Evolutionary conservation across 2,329 filamentous ascomycete genomes (phyloP).

Genomic region (Hirsutella thompsonii): DNA sequence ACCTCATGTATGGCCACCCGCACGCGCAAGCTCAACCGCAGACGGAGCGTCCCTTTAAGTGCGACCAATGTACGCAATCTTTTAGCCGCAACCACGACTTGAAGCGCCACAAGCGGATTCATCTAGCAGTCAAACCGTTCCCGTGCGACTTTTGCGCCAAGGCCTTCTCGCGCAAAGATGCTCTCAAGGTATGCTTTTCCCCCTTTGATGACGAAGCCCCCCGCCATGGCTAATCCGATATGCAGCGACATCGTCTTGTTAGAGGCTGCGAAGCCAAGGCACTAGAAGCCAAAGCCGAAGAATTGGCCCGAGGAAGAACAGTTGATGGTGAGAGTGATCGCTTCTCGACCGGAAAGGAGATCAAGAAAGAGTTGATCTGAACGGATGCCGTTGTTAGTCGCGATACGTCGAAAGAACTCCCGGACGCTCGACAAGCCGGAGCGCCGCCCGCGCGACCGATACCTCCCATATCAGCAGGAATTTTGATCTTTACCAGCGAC

Average conservation of each 20-base stretch:
- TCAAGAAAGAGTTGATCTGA: neutral
- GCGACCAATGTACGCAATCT: conserved; percentile 80
- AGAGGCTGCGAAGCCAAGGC: conserved; percentile 42
- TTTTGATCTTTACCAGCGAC: too few relatives aligned
- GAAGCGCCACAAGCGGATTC: conserved; percentile 91
- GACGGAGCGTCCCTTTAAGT: conserved; percentile 85
- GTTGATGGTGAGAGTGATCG: conserved; percentile 3
- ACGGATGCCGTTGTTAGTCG: too few relatives aligned
- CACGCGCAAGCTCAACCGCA: conserved; percentile 33
- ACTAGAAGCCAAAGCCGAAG: conserved; percentile 12
- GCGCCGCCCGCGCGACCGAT: too few relatives aligned
- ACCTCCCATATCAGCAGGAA: too few relatives aligned
- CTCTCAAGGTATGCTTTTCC: conserved; percentile 72
- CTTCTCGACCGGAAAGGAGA: too few relatives aligned
- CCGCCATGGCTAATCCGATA: neutral
- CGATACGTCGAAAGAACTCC: too few relatives aligned
- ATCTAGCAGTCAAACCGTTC: conserved; percentile 90
- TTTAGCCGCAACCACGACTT: conserved; percentile 96
- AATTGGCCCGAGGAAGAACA: conserved; percentile 6
- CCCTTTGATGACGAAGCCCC: neutral
- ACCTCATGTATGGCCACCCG: conserved; percentile 44
- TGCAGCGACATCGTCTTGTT: conserved; percentile 47
- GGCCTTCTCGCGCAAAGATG: conserved; percentile 93
- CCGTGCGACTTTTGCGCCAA: conserved; percentile 87
- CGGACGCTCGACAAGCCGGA: too few relatives aligned